phyloP scores from a whole-genome alignment of 2,329 filamentous ascomycete species.

The Paraphoma chrysanthemicola region DNA sequence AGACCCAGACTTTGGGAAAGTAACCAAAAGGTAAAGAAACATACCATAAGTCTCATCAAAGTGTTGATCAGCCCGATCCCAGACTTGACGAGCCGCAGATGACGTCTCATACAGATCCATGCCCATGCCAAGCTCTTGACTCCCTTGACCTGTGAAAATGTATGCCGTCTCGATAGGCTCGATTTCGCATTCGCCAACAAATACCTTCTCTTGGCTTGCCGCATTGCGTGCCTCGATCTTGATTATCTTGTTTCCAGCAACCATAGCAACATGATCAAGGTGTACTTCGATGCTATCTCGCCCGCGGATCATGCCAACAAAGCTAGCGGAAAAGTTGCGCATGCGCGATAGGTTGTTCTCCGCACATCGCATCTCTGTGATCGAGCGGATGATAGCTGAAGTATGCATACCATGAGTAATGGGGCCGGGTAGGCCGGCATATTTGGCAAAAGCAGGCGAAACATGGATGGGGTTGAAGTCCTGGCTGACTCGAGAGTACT shows the following conservation, averaged over 20 bases:
- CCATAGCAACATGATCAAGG: slow-evolving; percentile 45
- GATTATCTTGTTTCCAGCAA: slow-evolving; percentile 24
- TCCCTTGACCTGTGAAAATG: slow-evolving; percentile 53
- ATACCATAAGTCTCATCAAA: slow-evolving; percentile 44
- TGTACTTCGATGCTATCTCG: slow-evolving; percentile 40
- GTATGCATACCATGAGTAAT: slow-evolving; percentile 54
- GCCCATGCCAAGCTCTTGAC: slow-evolving; percentile 50
- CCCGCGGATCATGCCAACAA: slow-evolving; percentile 49
- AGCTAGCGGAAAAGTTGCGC: slow-evolving; percentile 35
- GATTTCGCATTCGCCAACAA: slow-evolving; percentile 36
- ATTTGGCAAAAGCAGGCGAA: slow-evolving; percentile 44
- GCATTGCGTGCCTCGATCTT: slow-evolving; percentile 38
- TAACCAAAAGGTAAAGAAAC: not conserved
- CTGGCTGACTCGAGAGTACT: slow-evolving; percentile 42
- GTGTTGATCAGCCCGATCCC: slow-evolving; percentile 62
- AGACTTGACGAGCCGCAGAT: slow-evolving; percentile 40
- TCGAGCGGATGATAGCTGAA: slow-evolving; percentile 36
- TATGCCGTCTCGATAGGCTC: slow-evolving; percentile 45
- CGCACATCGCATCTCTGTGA: slow-evolving; percentile 24
- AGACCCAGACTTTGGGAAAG: not conserved
- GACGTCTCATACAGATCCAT: slow-evolving; percentile 51
- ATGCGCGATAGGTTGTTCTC: slow-evolving; percentile 26
- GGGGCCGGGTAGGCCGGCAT: slow-evolving; percentile 46
- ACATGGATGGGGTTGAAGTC: slow-evolving; percentile 54
- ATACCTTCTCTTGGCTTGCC: slow-evolving; percentile 38